phyloP scores from a whole-genome alignment of 441 rosid species.

The Breynia disticha region DNA sequence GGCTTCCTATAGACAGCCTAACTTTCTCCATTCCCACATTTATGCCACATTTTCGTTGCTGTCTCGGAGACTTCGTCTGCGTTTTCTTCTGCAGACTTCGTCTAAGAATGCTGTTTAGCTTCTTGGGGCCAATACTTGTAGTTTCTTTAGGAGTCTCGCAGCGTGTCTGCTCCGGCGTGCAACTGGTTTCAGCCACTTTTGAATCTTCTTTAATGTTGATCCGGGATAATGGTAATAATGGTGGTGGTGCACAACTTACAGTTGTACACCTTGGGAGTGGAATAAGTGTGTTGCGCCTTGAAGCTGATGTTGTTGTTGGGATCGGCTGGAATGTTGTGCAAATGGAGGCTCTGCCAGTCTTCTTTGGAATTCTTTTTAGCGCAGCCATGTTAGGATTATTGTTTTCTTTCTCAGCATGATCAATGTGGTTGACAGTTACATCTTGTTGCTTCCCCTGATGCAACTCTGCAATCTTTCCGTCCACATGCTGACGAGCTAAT shows the following conservation, averaged over 20 bases:
- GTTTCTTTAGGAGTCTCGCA: slow-evolving; percentile 51
- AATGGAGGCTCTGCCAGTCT: slow-evolving; percentile 69
- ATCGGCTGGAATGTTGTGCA: slow-evolving; percentile 35
- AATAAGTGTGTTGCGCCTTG: slow-evolving; percentile 72
- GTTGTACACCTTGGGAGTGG: slow-evolving; percentile 40
- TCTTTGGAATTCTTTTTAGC: slow-evolving; percentile 43
- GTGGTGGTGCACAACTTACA: slow-evolving; percentile 22
- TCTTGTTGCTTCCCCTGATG: slow-evolving; percentile 43
- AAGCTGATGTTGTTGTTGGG: slow-evolving; percentile 35
- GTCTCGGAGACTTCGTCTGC: slow-evolving; percentile 50
- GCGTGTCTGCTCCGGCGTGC: slow-evolving; percentile 35
- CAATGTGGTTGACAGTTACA: slow-evolving; percentile 28
- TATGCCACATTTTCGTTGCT: slow-evolving; percentile 70
- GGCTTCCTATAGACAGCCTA: slow-evolving; percentile 74
- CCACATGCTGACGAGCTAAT: slow-evolving; percentile 92
- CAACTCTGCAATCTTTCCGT: slow-evolving; percentile 72
- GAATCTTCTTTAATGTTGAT: slow-evolving; percentile 27
- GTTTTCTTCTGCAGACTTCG: slow-evolving; percentile 70
- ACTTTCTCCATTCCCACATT: slow-evolving; percentile 84
- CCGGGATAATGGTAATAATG: slow-evolving; percentile 23
- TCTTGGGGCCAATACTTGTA: slow-evolving; percentile 36
- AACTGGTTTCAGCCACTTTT: slow-evolving; percentile 19
- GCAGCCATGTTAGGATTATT: slow-evolving; percentile 49
- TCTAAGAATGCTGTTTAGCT: slow-evolving; percentile 47
- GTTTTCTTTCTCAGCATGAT: slow-evolving; percentile 76